Conservation (phyloP, 2,329 filamentous ascomycete genomes). For the Sarocladiaceae sp. region DNA sequence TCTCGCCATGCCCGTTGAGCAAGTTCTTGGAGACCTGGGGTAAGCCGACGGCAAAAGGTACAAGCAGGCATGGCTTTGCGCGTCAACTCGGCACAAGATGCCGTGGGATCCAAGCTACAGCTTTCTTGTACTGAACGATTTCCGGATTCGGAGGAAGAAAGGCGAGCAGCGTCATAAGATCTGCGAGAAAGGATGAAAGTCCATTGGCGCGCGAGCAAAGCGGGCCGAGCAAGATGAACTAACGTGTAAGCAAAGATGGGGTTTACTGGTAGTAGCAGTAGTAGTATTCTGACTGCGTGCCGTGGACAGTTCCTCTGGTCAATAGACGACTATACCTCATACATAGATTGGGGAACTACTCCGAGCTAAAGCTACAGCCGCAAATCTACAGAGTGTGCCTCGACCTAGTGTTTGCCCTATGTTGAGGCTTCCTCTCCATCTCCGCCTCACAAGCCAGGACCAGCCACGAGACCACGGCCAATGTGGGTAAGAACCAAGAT, state of each 20-base stretch:
- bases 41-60: not conserved
- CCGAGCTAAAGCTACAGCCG: too few relatives aligned
- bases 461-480: too few relatives aligned
- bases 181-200: not conserved
- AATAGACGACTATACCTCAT: too few relatives aligned
- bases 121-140: not conserved
- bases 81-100: slow-evolving; percentile 7
- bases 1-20: not conserved
- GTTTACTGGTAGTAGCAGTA: not conserved
- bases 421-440: too few relatives aligned
- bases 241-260: not conserved
- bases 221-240: not conserved
- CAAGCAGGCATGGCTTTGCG: not conserved
- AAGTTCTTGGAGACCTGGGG: not conserved
- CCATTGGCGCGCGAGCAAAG: slow-evolving; percentile 6
- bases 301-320: too few relatives aligned
- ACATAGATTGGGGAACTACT: too few relatives aligned
- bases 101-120: not conserved
- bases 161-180: not conserved
- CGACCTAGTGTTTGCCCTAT: too few relatives aligned
- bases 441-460: too few relatives aligned
- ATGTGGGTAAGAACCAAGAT: too few relatives aligned
- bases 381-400: too few relatives aligned
- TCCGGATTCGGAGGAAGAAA: not conserved
- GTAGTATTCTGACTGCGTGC: too few relatives aligned